Conservation (phyloP, 495 filamentous ascomycete species). For the Aspergillus campestris region DNA sequence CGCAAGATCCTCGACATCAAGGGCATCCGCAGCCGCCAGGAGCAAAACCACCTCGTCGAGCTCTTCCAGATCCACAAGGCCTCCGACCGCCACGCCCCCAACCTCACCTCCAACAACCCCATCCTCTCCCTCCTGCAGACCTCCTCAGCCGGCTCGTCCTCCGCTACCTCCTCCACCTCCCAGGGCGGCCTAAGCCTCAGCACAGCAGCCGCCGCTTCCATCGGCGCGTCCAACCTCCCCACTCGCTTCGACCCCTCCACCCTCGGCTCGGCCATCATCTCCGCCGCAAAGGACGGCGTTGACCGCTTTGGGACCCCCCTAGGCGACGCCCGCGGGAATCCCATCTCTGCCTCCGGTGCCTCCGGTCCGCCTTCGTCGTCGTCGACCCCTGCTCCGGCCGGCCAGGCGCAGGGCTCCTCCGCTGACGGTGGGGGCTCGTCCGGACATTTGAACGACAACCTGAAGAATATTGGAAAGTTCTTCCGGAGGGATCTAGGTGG, state of each 20-base stretch:
- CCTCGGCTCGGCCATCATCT: slow-evolving; percentile 63
- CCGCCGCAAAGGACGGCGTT: slow-evolving; percentile 82
- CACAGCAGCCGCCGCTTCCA: slow-evolving; percentile 29
- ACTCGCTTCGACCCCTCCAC: slow-evolving; percentile 68
- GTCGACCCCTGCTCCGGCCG: slow-evolving; percentile 1
- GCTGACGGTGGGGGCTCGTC: slow-evolving; percentile 26
- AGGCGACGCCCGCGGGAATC: slow-evolving; percentile 5
- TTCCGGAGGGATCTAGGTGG: slow-evolving; percentile 83
- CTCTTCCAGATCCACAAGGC: slow-evolving; percentile 77
- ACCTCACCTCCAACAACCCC: slow-evolving; percentile 36
- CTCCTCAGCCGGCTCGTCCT: slow-evolving; percentile 21
- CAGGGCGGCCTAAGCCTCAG: slow-evolving; percentile 26
- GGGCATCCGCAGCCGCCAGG: slow-evolving; percentile 66
- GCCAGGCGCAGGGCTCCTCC: slow-evolving; percentile 4
- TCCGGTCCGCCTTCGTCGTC: slow-evolving; percentile 1
- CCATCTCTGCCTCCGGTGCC: background rate
- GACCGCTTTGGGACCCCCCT: slow-evolving; percentile 69
- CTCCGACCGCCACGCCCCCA: slow-evolving; percentile 43
- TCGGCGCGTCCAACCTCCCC: slow-evolving; percentile 32
- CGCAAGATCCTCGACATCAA: slow-evolving; percentile 92
- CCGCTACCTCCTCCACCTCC: slow-evolving; percentile 32
- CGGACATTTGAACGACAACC: slow-evolving; percentile 74
- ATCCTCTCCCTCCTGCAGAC: slow-evolving; percentile 32
- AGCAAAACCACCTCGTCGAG: slow-evolving; percentile 78
- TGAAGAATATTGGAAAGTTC: slow-evolving; percentile 93